Evolutionary conservation across 2,329 filamentous ascomycete species (phyloP).

Genomic region (Didymella arachidicola): DNA sequence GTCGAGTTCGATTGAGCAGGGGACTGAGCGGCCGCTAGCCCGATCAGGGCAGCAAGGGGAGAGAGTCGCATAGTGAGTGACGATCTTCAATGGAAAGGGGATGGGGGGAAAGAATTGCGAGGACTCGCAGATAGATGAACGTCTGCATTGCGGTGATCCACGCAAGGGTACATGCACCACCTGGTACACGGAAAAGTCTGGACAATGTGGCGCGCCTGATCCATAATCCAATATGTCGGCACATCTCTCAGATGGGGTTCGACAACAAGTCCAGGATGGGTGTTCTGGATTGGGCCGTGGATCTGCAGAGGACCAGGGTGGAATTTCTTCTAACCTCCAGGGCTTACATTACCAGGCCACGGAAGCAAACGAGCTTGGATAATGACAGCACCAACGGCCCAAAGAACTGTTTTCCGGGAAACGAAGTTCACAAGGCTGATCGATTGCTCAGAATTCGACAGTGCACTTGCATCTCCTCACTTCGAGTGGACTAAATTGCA

Average conservation of each 20-base stretch:
- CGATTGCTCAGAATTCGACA: not conserved
- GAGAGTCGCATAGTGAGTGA: constrained; percentile 26
- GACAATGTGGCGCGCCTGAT: not conserved
- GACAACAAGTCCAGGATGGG: not conserved
- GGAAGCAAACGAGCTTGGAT: not conserved
- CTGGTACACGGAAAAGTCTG: not conserved
- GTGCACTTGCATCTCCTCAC: not conserved
- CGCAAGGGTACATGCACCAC: constrained; percentile 14
- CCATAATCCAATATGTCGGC: constrained; percentile 3
- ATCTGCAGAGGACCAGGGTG: not conserved
- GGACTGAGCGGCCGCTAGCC: constrained; percentile 26
- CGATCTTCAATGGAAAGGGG: constrained; percentile 5
- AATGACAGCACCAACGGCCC: not conserved
- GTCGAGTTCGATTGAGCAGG: constrained; percentile 25
- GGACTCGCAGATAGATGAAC: constrained; percentile 10
- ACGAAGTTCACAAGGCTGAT: not conserved
- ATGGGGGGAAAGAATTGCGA: not conserved
- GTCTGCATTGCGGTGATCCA: constrained; percentile 16
- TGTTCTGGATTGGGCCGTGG: not conserved
- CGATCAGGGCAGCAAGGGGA: constrained; percentile 19
- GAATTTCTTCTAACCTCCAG: not conserved
- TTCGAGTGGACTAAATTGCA: not conserved
- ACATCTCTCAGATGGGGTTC: constrained; percentile 1
- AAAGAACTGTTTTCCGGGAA: not conserved
- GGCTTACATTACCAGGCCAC: not conserved